Evolutionary conservation across 345 rosid species (phyloP).

Genomic region (Limnanthes douglasii): DNA sequence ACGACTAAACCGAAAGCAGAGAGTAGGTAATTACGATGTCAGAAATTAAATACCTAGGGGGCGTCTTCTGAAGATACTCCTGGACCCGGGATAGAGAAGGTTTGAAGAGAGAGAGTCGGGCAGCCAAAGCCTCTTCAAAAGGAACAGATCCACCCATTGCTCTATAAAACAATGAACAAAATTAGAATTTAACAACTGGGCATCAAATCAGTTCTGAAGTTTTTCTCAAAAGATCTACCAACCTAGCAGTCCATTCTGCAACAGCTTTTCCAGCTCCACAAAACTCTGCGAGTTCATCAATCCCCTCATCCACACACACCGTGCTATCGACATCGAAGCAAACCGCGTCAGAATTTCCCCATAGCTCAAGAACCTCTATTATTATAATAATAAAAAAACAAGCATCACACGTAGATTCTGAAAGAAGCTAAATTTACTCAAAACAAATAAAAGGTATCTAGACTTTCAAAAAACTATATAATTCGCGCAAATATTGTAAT

Average conservation of each 20-base stretch:
- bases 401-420: not conserved
- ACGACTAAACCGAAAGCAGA: not conserved
- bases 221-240: conserved; percentile 7
- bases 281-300: conserved; percentile 93
- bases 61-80: conserved; percentile 57
- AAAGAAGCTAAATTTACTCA: not conserved
- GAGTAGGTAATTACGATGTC: conserved; percentile 1
- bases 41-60: conserved; percentile 47
- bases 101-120: conserved; percentile 70
- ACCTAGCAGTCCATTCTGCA: conserved; percentile 97
- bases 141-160: conserved; percentile 98
- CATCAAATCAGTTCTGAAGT: conserved; percentile 3
- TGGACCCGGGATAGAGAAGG: conserved; percentile 71
- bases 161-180: conserved; percentile 18
- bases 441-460: not conserved
- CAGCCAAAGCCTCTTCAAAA: conserved; percentile 90
- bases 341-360: conserved; percentile 70
- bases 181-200: conserved; percentile 1
- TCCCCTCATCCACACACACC: conserved; percentile 90
- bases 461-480: conserved; percentile 1
- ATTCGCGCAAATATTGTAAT: not conserved
- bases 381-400: conserved; percentile 12
- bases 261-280: conserved; percentile 98
- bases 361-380: conserved; percentile 56
- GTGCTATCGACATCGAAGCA: conserved; percentile 99